Conservation (phyloP, 1,284 basidiomycete genomes). For the Peniophora sp. region DNA sequence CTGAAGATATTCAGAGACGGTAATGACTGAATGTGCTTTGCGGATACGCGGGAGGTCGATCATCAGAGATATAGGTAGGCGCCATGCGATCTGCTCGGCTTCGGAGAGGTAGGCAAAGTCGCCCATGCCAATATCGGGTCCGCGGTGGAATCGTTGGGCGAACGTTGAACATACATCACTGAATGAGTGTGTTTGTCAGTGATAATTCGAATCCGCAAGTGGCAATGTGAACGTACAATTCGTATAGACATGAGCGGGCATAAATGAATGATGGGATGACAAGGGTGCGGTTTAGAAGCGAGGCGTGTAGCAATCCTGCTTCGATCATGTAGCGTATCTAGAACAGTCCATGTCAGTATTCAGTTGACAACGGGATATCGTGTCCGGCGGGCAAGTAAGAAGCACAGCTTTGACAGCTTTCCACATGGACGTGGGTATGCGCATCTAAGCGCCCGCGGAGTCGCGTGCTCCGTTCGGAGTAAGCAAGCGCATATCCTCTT, state of each 20-base stretch:
- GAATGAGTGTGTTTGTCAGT: neutral
- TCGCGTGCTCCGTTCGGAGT: no score
- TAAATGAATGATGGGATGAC: slow-evolving; percentile 1
- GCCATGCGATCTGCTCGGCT: neutral
- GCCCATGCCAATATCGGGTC: neutral
- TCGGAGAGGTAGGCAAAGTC: neutral
- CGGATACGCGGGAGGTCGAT: slow-evolving; percentile 1
- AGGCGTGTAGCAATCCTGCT: neutral
- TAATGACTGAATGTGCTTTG: neutral
- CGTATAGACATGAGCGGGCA: slow-evolving; percentile 1
- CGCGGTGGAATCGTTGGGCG: neutral
- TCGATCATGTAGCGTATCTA: slow-evolving; percentile 1
- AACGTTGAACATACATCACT: neutral
- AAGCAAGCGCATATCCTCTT: no score
- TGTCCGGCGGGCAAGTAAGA: no score
- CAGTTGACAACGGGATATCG: neutral
- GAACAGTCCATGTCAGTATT: neutral
- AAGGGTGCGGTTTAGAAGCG: neutral
- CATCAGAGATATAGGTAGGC: neutral
- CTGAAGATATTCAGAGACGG: neutral
- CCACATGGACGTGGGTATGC: no score
- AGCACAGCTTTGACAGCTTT: no score
- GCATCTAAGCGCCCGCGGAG: no score
- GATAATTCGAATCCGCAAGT: no score
- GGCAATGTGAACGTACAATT: neutral